Evolutionary conservation across 2,329 filamentous ascomycete species (phyloP).

Genomic region (Fusarium nelsonii): DNA sequence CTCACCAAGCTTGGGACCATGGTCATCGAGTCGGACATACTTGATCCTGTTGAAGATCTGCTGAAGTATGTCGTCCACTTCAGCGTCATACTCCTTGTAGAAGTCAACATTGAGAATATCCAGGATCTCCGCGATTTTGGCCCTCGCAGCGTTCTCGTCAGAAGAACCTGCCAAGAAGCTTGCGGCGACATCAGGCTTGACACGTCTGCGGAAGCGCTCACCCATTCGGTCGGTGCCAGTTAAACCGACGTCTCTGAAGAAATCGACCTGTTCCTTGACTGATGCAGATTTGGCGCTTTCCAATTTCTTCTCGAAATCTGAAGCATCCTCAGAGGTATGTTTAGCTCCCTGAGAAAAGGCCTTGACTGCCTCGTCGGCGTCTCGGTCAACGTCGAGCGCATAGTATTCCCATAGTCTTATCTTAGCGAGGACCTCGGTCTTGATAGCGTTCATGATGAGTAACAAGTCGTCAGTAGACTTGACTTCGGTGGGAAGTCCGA

Average conservation of each 20-base stretch:
- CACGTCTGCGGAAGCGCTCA: conserved; percentile 78
- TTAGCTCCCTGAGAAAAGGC: conserved; percentile 76
- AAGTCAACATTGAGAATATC: conserved; percentile 88
- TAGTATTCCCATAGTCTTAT: conserved; percentile 96
- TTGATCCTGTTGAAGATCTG: conserved; percentile 96
- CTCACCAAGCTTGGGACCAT: conserved; percentile 87
- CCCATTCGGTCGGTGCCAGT: conserved; percentile 79
- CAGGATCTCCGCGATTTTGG: conserved; percentile 73
- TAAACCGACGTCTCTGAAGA: conserved; percentile 77
- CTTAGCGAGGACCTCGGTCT: conserved; percentile 80
- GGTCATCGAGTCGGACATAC: conserved; percentile 91
- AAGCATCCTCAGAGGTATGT: conserved; percentile 63
- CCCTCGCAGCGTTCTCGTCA: conserved; percentile 65
- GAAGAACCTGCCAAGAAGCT: conserved; percentile 72
- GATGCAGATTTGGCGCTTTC: conserved; percentile 61
- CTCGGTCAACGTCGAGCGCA: conserved; percentile 80
- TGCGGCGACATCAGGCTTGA: conserved; percentile 78
- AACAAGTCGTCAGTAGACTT: conserved; percentile 78
- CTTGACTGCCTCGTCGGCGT: conserved; percentile 75
- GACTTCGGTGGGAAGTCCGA: conserved; percentile 82
- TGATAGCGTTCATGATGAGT: conserved; percentile 85
- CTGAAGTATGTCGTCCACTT: conserved; percentile 84
- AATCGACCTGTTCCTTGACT: conserved; percentile 67
- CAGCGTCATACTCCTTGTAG: conserved; percentile 91
- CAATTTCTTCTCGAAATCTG: conserved; percentile 53